Evolutionary conservation across 805 yeast genomes (phyloP).

Genomic region (Pichia occidentalis): DNA sequence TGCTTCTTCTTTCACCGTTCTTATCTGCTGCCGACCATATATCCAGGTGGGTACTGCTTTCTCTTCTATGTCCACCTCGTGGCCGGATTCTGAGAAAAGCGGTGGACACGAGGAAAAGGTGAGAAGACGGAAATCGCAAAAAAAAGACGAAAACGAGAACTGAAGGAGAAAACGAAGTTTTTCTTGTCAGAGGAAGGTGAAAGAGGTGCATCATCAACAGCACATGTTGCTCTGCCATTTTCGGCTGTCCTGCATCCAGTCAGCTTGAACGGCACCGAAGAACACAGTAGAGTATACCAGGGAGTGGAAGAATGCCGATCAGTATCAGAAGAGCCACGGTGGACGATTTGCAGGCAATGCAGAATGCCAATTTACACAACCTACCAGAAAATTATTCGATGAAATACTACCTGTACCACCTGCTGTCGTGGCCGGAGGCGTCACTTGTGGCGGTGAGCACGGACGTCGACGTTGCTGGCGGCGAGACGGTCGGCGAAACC

Average conservation of each 20-base stretch:
- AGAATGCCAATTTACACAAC: constrained; percentile 85
- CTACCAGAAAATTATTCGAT: constrained; percentile 91
- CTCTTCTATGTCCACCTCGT: too few relatives aligned
- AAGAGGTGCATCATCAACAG: too few relatives aligned
- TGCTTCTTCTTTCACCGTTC: too few relatives aligned
- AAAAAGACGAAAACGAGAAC: neutral
- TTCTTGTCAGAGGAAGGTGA: too few relatives aligned
- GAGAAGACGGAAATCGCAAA: neutral
- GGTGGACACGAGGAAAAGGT: neutral
- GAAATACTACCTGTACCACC: constrained; percentile 90
- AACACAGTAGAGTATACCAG: neutral
- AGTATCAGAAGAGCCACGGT: constrained; percentile 85
- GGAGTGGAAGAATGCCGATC: constrained; percentile 52
- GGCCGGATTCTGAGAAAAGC: too few relatives aligned
- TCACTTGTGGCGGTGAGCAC: constrained; percentile 90
- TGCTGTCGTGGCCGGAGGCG: constrained; percentile 95
- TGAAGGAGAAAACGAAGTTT: too few relatives aligned
- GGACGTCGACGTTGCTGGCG: constrained; percentile 35
- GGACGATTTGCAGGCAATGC: constrained; percentile 88
- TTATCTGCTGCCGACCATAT: too few relatives aligned
- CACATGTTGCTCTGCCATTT: too few relatives aligned
- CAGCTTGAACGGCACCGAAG: too few relatives aligned
- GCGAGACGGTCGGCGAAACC: constrained; percentile 17
- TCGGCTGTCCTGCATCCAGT: too few relatives aligned
- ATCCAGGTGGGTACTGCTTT: too few relatives aligned